Evolutionary conservation across 228 moss, liverwort and hornwort species (phyloP), one percentile per base, ranked within the genome.

Genomic region (Sphagnum fallax): DNA sequence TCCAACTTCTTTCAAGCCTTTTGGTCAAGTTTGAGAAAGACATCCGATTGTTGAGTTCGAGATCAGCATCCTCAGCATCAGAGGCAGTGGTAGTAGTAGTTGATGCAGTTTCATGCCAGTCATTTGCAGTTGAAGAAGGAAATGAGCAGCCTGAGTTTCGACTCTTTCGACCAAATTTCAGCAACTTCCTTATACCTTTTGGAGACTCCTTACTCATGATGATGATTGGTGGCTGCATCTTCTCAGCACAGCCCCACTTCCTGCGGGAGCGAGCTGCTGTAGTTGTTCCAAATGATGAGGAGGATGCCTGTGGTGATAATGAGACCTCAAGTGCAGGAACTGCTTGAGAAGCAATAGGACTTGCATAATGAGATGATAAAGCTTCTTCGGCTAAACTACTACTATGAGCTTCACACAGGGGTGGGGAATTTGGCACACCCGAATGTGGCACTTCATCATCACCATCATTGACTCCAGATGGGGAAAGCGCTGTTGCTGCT

Each of bases 131-230:
- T 10, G 87, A 84, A 0, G 32, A 32, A 32, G 32, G 2, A 32
- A 32, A 32, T 2, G 32, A 32, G 32, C 32, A 32, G 32, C 80
- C 79, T 14, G 82, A 49, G 16, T 79, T 82, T 72, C 84, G 76
- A 32, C 32, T 32, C 9, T 81, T 84, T 75, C 81, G 68, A 2
- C 87, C 87, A 51, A 88, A 88, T 70, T 84, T 88, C n/a, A 88
- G 67, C 2, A 97, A 87, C 62, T 91, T 80, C 72, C 93, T 97
- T 75, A 97, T 83, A 16, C 97, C 97, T 62, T 90, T 85, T 4
- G 93, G 88, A 7, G 88, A 78, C 59, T 97, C 97, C 79, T 93
- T 97, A 61, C 80, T 73, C 68, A 77, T 53, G 9, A 86, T 32
- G 32, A 32, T 32, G 32, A 32, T 32, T 32, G 32, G 32, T 32